Evolutionary conservation across 257 asterid genomes (phyloP).

Genomic region (Nicotiana knightiana): DNA sequence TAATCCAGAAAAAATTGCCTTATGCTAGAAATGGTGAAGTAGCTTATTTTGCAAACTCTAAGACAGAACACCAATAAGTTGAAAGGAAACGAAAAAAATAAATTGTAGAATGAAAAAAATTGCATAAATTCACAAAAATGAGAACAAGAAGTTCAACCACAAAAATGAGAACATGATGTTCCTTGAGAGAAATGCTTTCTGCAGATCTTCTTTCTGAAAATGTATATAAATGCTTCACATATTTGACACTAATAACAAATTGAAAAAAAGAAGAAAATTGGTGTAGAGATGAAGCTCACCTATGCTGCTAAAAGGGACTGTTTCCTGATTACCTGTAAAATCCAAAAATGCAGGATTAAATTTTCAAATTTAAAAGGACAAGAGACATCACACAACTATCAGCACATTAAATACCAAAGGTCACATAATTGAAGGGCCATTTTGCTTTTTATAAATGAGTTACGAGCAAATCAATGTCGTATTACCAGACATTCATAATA

Average conservation of each 20-base stretch:
- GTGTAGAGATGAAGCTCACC: slow-evolving; percentile 22
- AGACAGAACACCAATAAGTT: too few relatives aligned
- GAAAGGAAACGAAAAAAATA: too few relatives aligned
- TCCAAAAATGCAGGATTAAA: background rate
- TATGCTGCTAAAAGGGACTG: slow-evolving; percentile 54
- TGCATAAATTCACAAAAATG: too few relatives aligned
- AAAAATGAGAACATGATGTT: slow-evolving; percentile 15
- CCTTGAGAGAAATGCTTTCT: slow-evolving; percentile 37
- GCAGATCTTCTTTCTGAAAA: slow-evolving; percentile 40
- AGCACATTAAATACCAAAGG: background rate
- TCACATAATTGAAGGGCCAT: background rate
- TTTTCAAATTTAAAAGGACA: background rate
- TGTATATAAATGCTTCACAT: background rate
- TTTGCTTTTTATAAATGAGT: background rate
- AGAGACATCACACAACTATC: background rate
- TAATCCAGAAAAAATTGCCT: too few relatives aligned
- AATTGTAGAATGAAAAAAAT: too few relatives aligned
- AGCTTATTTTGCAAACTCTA: too few relatives aligned
- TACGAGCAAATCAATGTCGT: background rate
- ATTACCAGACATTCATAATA: background rate
- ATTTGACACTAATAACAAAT: background rate
- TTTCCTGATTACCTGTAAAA: slow-evolving; percentile 41
- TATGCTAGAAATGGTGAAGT: too few relatives aligned
- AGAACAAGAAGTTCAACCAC: slow-evolving; percentile 9
- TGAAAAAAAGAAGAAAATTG: background rate